Evolutionary conservation across 116 monocot genomes (phyloP).

Genomic region (Papilionanthe hybrid): DNA sequence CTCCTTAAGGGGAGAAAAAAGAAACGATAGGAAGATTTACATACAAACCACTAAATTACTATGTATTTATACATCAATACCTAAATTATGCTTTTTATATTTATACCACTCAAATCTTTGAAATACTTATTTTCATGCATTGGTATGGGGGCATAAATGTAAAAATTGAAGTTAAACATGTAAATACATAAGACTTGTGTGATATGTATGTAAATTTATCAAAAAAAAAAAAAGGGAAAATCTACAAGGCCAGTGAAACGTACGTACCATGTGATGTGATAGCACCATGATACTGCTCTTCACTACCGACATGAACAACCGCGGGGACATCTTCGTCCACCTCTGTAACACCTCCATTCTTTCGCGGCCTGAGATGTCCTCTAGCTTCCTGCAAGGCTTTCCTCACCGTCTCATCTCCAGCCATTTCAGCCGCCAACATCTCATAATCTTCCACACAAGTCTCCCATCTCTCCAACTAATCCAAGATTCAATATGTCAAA

Average conservation of each 20-base stretch:
- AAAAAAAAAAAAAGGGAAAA: background rate
- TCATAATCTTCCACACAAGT: constrained; percentile 40
- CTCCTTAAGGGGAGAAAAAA: too few relatives aligned
- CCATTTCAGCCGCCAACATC: constrained; percentile 20
- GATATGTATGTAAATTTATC: background rate
- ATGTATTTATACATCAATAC: too few relatives aligned
- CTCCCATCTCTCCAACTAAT: constrained; percentile 38
- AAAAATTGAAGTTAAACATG: too few relatives aligned
- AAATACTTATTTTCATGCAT: too few relatives aligned
- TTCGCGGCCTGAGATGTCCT: constrained; percentile 12
- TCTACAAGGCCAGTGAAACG: background rate
- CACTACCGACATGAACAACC: background rate
- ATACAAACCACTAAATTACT: too few relatives aligned
- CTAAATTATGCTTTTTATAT: too few relatives aligned
- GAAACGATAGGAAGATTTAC: too few relatives aligned
- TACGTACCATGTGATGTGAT: constrained; percentile 8
- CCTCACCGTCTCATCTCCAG: constrained; percentile 33
- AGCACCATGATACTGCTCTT: constrained; percentile 3
- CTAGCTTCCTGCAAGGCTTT: constrained; percentile 32
- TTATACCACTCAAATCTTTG: too few relatives aligned
- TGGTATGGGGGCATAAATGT: too few relatives aligned
- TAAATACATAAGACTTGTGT: too few relatives aligned
- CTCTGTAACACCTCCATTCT: constrained; percentile 2
- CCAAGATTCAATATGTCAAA: background rate
- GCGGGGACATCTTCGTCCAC: background rate